Conservation (phyloP, 257 asterid species). For the Vinca minor region DNA sequence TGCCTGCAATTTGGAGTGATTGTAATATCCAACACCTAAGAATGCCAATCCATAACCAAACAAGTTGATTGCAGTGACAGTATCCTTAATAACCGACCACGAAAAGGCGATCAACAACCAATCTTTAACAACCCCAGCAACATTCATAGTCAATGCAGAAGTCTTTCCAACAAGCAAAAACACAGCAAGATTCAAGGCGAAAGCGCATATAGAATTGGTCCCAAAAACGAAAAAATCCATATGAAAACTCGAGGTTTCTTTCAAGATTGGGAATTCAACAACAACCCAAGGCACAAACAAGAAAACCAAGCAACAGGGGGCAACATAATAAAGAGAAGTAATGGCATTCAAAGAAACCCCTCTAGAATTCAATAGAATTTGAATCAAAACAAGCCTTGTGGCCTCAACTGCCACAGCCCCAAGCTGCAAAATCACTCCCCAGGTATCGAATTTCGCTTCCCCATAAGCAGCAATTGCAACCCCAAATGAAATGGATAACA, state of each 20-base stretch:
- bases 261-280: constrained; percentile 19
- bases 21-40: constrained; percentile 18
- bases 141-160: constrained; percentile 28
- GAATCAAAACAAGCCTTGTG: constrained; percentile 9
- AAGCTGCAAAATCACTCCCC: constrained; percentile 10
- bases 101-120: constrained; percentile 27
- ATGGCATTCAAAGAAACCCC: constrained; percentile 9
- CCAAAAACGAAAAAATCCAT: constrained; percentile 19
- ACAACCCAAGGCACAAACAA: constrained; percentile 8
- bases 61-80: constrained; percentile 23
- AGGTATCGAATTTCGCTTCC: constrained; percentile 4
- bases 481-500: constrained; percentile 6
- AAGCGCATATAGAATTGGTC: constrained; percentile 23
- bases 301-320: constrained; percentile 12
- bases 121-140: constrained; percentile 29
- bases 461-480: constrained; percentile 12
- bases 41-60: constrained; percentile 22
- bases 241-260: constrained; percentile 11
- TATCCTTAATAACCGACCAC: constrained; percentile 25
- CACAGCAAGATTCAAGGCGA: constrained; percentile 23
- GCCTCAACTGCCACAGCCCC: constrained; percentile 14
- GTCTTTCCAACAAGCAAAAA: constrained; percentile 25
- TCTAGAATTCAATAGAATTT: constrained; percentile 8
- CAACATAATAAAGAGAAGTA: constrained; percentile 13
- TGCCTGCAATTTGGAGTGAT: constrained; percentile 17